Base-by-base conservation (phyloP, 257 asterid genomes). In the Ocimum tenuiflorum region DNA sequence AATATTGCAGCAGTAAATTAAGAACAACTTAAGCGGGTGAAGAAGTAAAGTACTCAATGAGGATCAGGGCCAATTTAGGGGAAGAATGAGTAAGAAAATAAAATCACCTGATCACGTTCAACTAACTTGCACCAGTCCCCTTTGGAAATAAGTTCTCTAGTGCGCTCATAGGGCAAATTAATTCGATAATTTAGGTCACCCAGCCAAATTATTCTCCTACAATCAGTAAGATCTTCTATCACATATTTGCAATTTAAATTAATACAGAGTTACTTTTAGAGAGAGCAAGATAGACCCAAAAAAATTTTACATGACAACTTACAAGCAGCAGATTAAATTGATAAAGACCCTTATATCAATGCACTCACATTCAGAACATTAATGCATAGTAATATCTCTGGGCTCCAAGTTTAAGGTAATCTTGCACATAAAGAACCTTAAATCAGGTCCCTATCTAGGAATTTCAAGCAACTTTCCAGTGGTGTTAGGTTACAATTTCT, bases 181-280 rank as follows among this genome's bases (percentile, higher is more conserved):
- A 88, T 78, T 65, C 98, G 94, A 70, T 88, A 88, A 63, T 91
- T 91, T 35, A 91, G 86, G 82, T 91, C 98, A 35, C 97, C 98
- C 41, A 91, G 69, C 96, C 96, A 88, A 65, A 91, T 80, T 76
- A 88, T 78, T 78, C 95, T 86, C 96, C 98, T 91, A 82, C 72
- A 73, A 49, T 49, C 64, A 74, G 45, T 67, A 46, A 52, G 39
- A 29, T 42, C 36, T 74, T 17, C 19, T 67, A 33, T 43, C 18
- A 35, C 59, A 20, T 53, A 41, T 60, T 46, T 17, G 42, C 69
- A 57, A 19, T 18, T 27, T 38, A 24, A 63, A 73, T 27, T 18
- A n/a, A 27, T 24, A 39, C 4, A 8, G 33, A 45, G 29, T 47
- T 31, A 50, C n/a, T n/a, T 8, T 60, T 54, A 53, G 49, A 56